Evolutionary conservation across 1,284 basidiomycete genomes (phyloP), one percentile per base, ranked within the genome.

Genomic region (Moesziomyces sp.): DNA sequence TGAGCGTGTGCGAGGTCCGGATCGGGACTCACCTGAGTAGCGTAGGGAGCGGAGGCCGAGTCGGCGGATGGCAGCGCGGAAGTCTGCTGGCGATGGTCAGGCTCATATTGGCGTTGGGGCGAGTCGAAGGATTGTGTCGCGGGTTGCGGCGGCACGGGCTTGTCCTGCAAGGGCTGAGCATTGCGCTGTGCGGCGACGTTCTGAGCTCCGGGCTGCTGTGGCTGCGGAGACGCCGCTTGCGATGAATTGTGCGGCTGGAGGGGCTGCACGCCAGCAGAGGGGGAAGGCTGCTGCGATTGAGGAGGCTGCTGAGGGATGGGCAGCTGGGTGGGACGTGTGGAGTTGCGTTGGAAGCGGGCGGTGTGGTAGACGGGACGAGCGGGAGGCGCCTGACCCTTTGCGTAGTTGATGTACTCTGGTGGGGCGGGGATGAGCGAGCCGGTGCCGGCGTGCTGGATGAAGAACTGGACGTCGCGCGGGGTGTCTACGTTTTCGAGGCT

Each of bases 371-470:
- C 46, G 3, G 78, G 76, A n/a, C 75, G 47, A 21, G 76, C 45
- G 4, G 80, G 79, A 45, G 73, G 74, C n/a, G 78, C 75, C 28
- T 81, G 80, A 13, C 79, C 82, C 45, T 77, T 78, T 10, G 77
- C 80, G 35, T 81, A 83, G 59, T 84, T 83, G 69, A 84, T 78
- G 63, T 82, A 84, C 56, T 83, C 81, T 11, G 82, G 82, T 35
- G 82, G 69, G 10, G 81, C 80, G 11, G 81, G 80, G 42, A 84
- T 84, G 45, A 64, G 61, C 3, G 79, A 53, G 40, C 82, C 82
- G 19, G 82, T 84, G 14, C 79, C 81, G 52, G 69, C 74, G 47
- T 77, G 66, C 38, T 81, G 77, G 42, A 84, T 81, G 64, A 83
- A 84, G 54, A 56, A 57, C 18, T 71, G 62, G 21, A 83, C 76